phyloP scores from a whole-genome alignment of 345 rosid species.

The Eucalyptus albens region DNA sequence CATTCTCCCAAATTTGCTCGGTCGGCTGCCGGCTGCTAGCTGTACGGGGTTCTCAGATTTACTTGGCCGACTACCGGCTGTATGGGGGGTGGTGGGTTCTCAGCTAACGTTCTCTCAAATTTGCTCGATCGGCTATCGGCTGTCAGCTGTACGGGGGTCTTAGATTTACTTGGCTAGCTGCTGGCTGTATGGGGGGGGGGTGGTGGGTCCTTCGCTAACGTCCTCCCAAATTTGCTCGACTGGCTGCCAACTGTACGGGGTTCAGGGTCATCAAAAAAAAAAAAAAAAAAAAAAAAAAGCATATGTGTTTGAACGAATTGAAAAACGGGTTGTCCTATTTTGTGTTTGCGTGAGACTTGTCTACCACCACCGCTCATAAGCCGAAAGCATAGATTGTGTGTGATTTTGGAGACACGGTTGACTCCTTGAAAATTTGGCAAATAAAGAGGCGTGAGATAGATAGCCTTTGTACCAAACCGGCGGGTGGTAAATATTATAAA shows the following conservation, averaged over 20 bases:
- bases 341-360: neutral
- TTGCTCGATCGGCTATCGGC: accelerated
- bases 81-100: too few species aligned
- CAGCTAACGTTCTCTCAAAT: accelerated
- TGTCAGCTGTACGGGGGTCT: too few species aligned
- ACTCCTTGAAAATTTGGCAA: neutral
- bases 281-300: too few species aligned
- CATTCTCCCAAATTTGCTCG: too few species aligned
- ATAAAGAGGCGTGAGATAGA: neutral
- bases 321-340: neutral
- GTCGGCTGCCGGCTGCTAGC: accelerated
- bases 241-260: accelerated
- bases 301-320: neutral
- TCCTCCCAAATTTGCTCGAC: too few species aligned
- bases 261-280: too few species aligned
- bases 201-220: too few species aligned
- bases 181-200: too few species aligned
- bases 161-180: too few species aligned
- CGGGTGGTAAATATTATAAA: neutral
- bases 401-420: neutral
- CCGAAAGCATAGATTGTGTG: neutral
- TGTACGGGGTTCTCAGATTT: too few species aligned
- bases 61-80: accelerated
- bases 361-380: neutral
- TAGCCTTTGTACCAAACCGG: neutral